Percentiles rank a stretch among this genome's conserved stretches.
Conservation (phyloP, 148 eudicot species). For the Linanthus parryae region DNA sequence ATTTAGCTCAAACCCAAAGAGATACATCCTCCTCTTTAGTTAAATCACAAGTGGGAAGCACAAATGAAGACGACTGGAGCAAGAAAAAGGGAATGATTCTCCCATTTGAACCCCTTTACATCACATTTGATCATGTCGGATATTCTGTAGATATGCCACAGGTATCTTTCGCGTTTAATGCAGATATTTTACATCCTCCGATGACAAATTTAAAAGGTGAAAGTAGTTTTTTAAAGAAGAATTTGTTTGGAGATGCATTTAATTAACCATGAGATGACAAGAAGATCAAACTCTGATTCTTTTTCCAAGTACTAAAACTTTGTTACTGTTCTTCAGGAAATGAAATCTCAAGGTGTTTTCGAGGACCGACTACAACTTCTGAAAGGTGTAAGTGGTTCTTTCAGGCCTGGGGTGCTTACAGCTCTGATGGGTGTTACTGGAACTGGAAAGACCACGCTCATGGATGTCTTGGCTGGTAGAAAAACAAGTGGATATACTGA, state of each 20-base stretch:
- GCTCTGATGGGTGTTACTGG: conserved; percentile 67
- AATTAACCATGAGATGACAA: too few relatives aligned
- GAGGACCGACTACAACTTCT: conserved; percentile 36
- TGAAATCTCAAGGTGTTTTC: conserved; percentile 34
- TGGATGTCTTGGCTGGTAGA: conserved; percentile 61
- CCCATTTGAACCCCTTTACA: conserved; percentile 76
- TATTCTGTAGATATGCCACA: conserved; percentile 94
- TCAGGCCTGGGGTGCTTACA: conserved; percentile 59
- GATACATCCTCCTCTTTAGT: conserved; percentile 12
- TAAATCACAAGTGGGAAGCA: conserved; percentile 22
- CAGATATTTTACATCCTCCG: conserved; percentile 21
- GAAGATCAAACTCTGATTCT: not conserved
- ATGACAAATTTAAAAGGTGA: conserved; percentile 21
- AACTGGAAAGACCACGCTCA: conserved; percentile 55
- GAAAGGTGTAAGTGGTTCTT: conserved; percentile 52
- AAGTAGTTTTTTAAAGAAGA: not conserved
- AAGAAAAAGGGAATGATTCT: conserved; percentile 86
- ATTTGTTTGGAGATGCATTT: too few relatives aligned
- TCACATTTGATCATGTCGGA: conserved; percentile 80
- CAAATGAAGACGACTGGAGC: conserved; percentile 9
- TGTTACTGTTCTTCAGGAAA: conserved; percentile 21
- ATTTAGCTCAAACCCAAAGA: conserved; percentile 9
- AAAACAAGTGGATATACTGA: conserved; percentile 54
- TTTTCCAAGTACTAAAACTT: too few relatives aligned
- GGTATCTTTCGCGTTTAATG: conserved; percentile 49